phyloP scores from a whole-genome alignment of 345 rosid species.

The Luvunga scandens region DNA sequence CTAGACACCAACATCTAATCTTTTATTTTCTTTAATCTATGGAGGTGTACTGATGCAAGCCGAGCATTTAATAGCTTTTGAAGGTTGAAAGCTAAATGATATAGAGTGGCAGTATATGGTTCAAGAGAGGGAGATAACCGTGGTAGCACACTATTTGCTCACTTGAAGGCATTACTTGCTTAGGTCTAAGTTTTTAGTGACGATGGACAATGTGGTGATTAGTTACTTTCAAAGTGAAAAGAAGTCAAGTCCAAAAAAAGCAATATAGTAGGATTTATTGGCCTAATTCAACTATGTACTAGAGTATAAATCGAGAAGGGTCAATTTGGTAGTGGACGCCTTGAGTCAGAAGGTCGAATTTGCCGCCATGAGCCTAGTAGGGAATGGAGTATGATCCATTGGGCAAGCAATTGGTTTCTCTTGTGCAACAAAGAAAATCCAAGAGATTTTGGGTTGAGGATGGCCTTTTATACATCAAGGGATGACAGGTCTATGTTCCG shows the following conservation, averaged over 20 bases:
- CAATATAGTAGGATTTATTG: neutral
- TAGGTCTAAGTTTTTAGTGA: accelerated
- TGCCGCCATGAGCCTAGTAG: neutral
- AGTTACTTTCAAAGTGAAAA: neutral
- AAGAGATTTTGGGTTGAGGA: neutral
- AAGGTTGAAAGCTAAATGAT: neutral
- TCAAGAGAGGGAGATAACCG: accelerated
- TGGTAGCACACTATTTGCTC: neutral
- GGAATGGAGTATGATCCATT: neutral
- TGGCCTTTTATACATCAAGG: neutral
- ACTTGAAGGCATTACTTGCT: neutral
- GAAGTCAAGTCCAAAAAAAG: neutral
- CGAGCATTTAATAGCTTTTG: accelerated
- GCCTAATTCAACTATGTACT: neutral
- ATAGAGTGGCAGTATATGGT: accelerated
- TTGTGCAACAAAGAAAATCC: neutral
- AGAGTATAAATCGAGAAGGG: neutral
- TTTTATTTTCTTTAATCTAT: no score
- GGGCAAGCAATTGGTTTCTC: neutral
- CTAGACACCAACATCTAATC: no score
- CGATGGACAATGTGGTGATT: neutral
- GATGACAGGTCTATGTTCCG: accelerated
- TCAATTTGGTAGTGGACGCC: neutral
- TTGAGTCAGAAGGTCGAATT: neutral
- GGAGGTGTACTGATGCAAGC: neutral